Base-by-base conservation (phyloP, 2,329 filamentous ascomycete species). In the Colletotrichum sojae region DNA sequence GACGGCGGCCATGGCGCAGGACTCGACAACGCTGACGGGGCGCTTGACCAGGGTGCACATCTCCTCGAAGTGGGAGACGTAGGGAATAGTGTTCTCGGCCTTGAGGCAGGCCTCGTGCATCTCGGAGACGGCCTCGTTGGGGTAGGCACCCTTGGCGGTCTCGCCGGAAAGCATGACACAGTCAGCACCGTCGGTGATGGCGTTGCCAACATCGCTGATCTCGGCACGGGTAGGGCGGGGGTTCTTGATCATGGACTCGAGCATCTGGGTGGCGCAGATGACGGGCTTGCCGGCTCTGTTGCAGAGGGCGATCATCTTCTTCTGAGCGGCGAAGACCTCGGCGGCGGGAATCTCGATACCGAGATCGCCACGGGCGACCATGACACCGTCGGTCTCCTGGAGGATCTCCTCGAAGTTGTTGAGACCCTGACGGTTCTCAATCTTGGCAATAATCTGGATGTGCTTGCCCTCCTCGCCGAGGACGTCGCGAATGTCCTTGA, bases 291-390 rank as follows among this genome's bases (percentile, higher is more conserved):
- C 96, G 75, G 94, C 95, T 80, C 98, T 91, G 88, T 99, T 99
- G 91, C 96, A 99, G 91, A 98, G 98, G 84, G 96, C 95, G 83
- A 99, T 99, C 90, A 99, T 95, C 94, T 99, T 99, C 92, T 99
- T 99, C 89, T 99, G 96, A 66, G 96, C 96, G 75, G 97, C 94
- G 84, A 99, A 99, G 74, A 99, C 96, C 88, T 99, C 96, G 73
- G 95, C 94, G 71, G 96, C 95, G 57, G 96, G 95, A 77, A 99
- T 99, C 86, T 99, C 96, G 77, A 99, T 99, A 87, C 96, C 96
- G 73, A 97, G 86, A 80, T 98, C 96, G 86, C 96, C 96, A 90
- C 96, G 95, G 78, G 96, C 96, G 75, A 99, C 96, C 96, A 99
- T 99, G 86, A 99, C 95, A 89, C 96, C 96, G 82, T 99, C 96